Evolutionary conservation across 148 eudicot genomes (phyloP).

Genomic region (Spergularia bocconei): DNA sequence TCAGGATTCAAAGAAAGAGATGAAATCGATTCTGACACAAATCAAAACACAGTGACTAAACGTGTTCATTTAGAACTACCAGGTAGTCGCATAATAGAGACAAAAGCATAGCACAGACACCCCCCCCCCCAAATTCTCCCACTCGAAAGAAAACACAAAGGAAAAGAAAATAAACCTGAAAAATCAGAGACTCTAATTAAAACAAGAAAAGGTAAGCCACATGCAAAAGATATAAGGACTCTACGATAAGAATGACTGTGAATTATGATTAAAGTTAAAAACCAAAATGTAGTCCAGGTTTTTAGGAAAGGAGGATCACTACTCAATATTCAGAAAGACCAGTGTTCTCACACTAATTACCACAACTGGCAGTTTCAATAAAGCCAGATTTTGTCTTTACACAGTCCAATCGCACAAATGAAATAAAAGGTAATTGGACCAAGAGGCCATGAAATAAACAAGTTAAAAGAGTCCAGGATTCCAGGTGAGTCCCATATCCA

Average conservation of each 20-base stretch:
- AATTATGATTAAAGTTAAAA: no score
- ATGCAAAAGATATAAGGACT: slow-evolving; percentile 1
- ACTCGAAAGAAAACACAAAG: not conserved
- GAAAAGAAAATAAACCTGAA: not conserved
- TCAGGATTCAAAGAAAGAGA: not conserved
- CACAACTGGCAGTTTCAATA: not conserved
- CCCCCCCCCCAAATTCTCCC: not conserved
- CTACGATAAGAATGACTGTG: not conserved
- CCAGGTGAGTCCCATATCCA: slow-evolving; percentile 3
- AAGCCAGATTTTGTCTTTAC: no score
- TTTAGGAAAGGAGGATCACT: not conserved
- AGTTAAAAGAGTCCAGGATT: not conserved
- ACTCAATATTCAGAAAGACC: not conserved
- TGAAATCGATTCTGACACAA: not conserved
- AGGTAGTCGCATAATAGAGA: not conserved
- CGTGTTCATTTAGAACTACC: not conserved
- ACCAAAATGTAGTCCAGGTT: no score
- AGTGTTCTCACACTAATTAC: not conserved
- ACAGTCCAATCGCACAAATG: no score
- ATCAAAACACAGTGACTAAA: no score
- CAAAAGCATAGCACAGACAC: not conserved
- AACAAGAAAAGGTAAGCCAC: not conserved
- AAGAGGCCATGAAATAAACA: no score
- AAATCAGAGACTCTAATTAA: not conserved
- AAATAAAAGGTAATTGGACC: no score